Conservation (phyloP, 371 early-diverging fungal species). For the Hamiltosporidium tvaerminnensis region DNA sequence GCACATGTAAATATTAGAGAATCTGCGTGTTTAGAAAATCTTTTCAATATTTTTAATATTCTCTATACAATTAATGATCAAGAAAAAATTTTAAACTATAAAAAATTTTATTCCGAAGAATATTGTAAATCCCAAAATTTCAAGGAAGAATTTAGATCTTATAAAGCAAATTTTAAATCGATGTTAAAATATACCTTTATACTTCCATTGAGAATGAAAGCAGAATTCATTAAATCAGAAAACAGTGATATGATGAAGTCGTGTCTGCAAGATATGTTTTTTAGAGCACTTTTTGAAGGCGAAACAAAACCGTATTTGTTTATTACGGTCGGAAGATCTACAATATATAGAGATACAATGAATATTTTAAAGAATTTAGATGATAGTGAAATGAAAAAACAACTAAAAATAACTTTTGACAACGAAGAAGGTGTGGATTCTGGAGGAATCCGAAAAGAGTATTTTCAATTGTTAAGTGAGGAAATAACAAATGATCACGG, state of each 20-base stretch:
- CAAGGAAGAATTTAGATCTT: conserved; percentile 42
- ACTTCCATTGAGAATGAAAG: conserved; percentile 47
- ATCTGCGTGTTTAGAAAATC: conserved; percentile 16
- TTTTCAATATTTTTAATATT: conserved; percentile 35
- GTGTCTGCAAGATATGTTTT: conserved; percentile 51
- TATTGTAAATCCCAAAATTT: conserved; percentile 40
- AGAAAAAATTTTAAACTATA: conserved; percentile 18
- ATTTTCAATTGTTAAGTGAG: conserved; percentile 57
- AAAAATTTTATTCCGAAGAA: conserved; percentile 36
- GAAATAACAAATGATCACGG: conserved; percentile 38
- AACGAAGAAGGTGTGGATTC: conserved; percentile 63
- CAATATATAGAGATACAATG: conserved; percentile 42
- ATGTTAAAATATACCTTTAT: conserved; percentile 43
- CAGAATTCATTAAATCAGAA: conserved; percentile 48
- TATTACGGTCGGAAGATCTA: conserved; percentile 38
- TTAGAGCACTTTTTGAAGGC: conserved; percentile 52
- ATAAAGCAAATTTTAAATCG: conserved; percentile 29
- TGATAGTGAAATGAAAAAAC: conserved; percentile 40
- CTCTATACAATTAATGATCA: conserved; percentile 41
- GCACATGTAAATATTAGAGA: conserved; percentile 28
- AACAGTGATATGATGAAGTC: conserved; percentile 49
- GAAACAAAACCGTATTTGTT: conserved; percentile 47
- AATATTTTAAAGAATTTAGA: conserved; percentile 29
- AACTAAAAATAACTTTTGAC: conserved; percentile 53
- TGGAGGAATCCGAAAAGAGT: conserved; percentile 63